Evolutionary conservation across 192 early-diverging fungal genomes (phyloP).

Genomic region (Coemansia erecta): DNA sequence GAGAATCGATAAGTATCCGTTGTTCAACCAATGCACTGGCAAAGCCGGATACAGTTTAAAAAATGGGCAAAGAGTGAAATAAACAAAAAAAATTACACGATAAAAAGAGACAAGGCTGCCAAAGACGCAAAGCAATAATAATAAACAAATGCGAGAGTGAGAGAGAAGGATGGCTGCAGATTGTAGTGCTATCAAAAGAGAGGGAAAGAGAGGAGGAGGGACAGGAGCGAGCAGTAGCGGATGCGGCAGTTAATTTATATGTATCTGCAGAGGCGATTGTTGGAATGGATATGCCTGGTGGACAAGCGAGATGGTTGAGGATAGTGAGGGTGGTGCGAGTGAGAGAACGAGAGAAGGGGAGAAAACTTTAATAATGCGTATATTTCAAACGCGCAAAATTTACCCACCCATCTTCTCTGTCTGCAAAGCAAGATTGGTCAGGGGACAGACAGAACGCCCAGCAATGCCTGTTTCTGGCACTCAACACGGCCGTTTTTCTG

Average conservation of each 20-base stretch:
- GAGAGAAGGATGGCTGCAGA: neutral
- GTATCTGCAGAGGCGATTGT: neutral
- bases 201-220: conserved; percentile 1
- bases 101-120: neutral
- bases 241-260: neutral
- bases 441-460: too few relatives aligned
- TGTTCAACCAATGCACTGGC: neutral
- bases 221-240: neutral
- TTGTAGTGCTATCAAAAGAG: neutral
- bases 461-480: too few relatives aligned
- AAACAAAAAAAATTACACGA: neutral
- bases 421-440: too few relatives aligned
- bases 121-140: neutral
- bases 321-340: too few relatives aligned
- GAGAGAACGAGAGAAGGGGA: too few relatives aligned
- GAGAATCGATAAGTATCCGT: too few relatives aligned
- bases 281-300: neutral
- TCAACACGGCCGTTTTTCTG: neutral
- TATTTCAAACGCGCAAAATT: too few relatives aligned
- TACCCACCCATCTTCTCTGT: too few relatives aligned
- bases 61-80: neutral
- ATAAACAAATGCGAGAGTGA: neutral
- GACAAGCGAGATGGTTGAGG: too few relatives aligned
- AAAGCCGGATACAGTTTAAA: neutral
- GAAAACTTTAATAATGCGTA: too few relatives aligned